Conservation (phyloP, 2,329 filamentous ascomycete species). For the Celoporthe dispersa region DNA sequence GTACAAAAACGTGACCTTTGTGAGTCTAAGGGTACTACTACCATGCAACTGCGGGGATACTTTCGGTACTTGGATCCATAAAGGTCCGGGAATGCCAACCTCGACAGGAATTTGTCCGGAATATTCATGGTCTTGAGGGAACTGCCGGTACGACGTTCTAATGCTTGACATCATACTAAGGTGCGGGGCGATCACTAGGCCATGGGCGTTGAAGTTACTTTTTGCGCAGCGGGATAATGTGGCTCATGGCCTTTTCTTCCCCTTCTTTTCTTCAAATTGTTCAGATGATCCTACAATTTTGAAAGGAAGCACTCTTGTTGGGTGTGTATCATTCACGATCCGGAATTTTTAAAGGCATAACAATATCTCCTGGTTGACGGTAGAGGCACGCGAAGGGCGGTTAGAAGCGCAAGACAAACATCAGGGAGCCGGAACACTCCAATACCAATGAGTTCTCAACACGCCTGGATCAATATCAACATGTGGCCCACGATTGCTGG, state of each 20-base stretch:
- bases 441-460: neutral
- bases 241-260: neutral
- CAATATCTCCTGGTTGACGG: neutral
- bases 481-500: neutral
- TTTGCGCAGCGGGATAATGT: neutral
- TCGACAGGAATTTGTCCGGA: neutral
- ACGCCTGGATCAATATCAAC: neutral
- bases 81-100: neutral
- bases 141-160: conserved; percentile 2
- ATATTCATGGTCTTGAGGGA: neutral
- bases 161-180: conserved; percentile 6
- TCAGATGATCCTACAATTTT: neutral
- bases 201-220: neutral
- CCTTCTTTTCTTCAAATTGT: neutral
- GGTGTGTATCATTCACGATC: neutral
- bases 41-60: neutral
- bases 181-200: neutral
- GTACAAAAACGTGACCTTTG: neutral
- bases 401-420: neutral
- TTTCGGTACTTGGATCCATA: neutral
- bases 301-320: neutral
- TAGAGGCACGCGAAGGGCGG: neutral
- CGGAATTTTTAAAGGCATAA: neutral
- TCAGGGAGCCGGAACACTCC: neutral
- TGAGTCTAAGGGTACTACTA: neutral